phyloP scores from a whole-genome alignment of 495 filamentous ascomycete genomes.

The Lasiosphaeriaceae sp. region DNA sequence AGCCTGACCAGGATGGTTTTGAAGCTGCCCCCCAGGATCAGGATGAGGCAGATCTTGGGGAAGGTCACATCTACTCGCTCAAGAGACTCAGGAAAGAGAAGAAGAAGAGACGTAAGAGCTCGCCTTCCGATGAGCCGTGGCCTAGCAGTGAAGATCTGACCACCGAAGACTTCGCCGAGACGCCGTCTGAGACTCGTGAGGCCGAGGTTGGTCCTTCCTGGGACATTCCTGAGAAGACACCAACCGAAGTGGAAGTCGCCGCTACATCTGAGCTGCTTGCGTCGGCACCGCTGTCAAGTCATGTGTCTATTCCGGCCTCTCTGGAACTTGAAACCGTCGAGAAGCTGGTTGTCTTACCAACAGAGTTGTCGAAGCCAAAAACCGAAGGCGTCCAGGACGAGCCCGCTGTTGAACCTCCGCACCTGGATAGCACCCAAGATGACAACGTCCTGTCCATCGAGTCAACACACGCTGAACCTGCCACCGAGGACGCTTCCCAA shows the following conservation, averaged over 20 bases:
- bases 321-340: neutral
- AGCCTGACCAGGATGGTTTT: neutral
- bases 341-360: neutral
- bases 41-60: constrained; percentile 3
- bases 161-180: constrained; percentile 7
- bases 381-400: neutral
- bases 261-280: neutral
- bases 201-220: neutral
- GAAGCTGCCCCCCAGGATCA: neutral
- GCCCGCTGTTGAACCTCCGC: neutral
- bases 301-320: neutral
- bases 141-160: constrained; percentile 14
- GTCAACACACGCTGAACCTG: neutral
- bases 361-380: neutral
- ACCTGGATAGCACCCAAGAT: neutral
- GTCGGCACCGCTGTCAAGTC: neutral
- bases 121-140: constrained; percentile 15
- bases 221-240: neutral
- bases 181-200: constrained; percentile 2
- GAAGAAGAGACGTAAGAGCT: constrained; percentile 19
- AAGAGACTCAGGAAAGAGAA: constrained; percentile 29
- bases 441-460: neutral
- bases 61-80: constrained; percentile 15
- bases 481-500: neutral
- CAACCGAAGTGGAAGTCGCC: neutral